Evolutionary conservation across 768 basidiomycete species (phyloP).

Genomic region (Daedaleopsis nitida): DNA sequence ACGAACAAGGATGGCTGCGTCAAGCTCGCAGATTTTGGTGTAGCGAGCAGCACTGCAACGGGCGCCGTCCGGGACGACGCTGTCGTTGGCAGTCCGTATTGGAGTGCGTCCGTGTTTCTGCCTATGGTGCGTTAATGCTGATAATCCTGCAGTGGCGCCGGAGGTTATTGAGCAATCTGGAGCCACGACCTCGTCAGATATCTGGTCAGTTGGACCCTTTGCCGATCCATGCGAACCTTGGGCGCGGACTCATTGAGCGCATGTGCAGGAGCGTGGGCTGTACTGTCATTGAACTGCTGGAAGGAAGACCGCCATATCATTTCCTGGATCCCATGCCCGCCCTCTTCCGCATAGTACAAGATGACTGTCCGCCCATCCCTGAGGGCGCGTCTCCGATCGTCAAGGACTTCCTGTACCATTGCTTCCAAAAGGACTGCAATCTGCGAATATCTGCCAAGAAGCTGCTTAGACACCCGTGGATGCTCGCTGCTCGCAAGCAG

Average conservation of each 20-base stretch:
- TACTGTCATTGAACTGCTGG: conserved; percentile 93
- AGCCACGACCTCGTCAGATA: conserved; percentile 95
- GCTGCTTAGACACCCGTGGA: conserved; percentile 93
- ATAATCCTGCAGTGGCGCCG: conserved; percentile 77
- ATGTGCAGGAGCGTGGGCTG: conserved; percentile 80
- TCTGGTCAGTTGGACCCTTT: conserved; percentile 59
- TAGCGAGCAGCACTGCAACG: conserved; percentile 78
- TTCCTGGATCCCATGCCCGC: conserved; percentile 98
- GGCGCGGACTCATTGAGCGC: not conserved
- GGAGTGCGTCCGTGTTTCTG: conserved; percentile 74
- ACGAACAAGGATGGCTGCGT: conserved; percentile 99
- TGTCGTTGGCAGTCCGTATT: conserved; percentile 97
- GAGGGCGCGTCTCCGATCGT: conserved; percentile 94
- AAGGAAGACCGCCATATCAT: conserved; percentile 94
- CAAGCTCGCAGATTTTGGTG: conserved; percentile 99
- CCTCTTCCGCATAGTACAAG: conserved; percentile 96
- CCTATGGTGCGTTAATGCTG: not conserved
- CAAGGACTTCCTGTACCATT: conserved; percentile 95
- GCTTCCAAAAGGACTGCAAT: conserved; percentile 98
- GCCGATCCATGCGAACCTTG: no score
- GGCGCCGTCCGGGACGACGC: conserved; percentile 82
- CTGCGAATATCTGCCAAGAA: conserved; percentile 94
- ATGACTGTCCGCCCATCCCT: conserved; percentile 95
- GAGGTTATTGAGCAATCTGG: conserved; percentile 99
- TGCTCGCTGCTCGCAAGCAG: conserved; percentile 82